These are phyloP conservation scores for Vanrija humicola DNA, from an alignment of 1,284 basidiomycete species.

Conservation along the genomic window DNA sequence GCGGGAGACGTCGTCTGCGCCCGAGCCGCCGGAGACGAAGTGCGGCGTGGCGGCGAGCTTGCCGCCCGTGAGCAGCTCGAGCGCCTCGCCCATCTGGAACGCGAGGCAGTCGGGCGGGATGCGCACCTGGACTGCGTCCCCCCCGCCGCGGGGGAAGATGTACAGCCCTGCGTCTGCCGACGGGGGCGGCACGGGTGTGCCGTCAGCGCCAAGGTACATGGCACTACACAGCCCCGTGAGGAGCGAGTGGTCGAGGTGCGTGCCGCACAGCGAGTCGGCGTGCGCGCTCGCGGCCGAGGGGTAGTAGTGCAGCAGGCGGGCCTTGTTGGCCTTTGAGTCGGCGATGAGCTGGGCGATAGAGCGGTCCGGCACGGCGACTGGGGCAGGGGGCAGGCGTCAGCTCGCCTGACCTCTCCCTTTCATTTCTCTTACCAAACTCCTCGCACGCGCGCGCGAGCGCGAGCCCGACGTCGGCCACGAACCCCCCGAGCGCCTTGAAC, in stretches of 20 bases:
- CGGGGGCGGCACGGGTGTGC: conserved; percentile 48
- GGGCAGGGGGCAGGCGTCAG: not conserved
- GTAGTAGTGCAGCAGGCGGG: conserved; percentile 86
- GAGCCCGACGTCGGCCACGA: conserved; percentile 74
- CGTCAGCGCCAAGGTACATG: conserved; percentile 62
- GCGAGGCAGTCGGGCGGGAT: conserved; percentile 68
- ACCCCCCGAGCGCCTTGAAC: conserved; percentile 70
- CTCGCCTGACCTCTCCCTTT: conserved; percentile 49
- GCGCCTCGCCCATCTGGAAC: conserved; percentile 89
- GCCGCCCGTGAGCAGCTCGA: conserved; percentile 73
- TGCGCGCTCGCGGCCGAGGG: conserved; percentile 57
- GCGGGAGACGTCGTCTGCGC: conserved; percentile 57
- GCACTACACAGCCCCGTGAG: conserved; percentile 81
- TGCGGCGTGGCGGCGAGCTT: conserved; percentile 78
- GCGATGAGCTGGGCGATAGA: conserved; percentile 43
- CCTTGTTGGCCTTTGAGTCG: conserved; percentile 51
- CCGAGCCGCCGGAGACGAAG: conserved; percentile 61
- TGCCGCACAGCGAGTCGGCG: conserved; percentile 66
- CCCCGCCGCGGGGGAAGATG: conserved; percentile 66
- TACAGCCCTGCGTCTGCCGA: conserved; percentile 66
- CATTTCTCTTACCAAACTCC: conserved; percentile 63
- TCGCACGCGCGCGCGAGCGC: conserved; percentile 79
- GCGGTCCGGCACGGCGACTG: not conserved
- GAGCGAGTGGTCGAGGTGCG: conserved; percentile 69
- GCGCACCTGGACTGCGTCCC: conserved; percentile 67